Evolutionary conservation across 805 yeast species (phyloP), one percentile per base, ranked within the genome.

Genomic region (Wickerhamiella siamensis): DNA sequence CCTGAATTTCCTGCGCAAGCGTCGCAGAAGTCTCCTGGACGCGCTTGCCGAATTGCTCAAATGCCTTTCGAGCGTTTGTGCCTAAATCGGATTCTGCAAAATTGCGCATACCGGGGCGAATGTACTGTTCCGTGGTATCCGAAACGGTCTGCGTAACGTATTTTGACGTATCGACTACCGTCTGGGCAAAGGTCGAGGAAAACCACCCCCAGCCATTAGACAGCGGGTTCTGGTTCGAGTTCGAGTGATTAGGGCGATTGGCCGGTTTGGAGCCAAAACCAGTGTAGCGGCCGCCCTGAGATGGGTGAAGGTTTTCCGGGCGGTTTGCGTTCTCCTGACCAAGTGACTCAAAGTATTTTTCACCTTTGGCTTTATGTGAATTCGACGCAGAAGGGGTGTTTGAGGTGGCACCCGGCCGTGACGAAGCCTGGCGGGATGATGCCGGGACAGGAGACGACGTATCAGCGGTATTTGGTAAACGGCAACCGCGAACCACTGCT

Each of bases 201-300:
- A 91, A 84, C 48, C 91, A 64, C 20, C 94, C 87, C 95, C 97
- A 91, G 18, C 98, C 97, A 61, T 78, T 83, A 32, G 83, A 61
- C 41, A 91, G 69, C 1, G 96, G 80, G n/a, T 94, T 94, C 40
- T 87, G 51, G 4, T 98, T 97, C 58, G 91, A 97, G 4, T 47
- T 29, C 2, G 53, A 51, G 52, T 83, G 69, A 1, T 70, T 69
- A 8, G 79, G 37, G 56, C 31, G 33, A 38, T 51, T 56, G 9
- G 50, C 45, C 22, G 79, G 74, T 20, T 65, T 68, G 3, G 87
- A 83, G 31, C 97, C 97, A 63, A 88, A 87, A 1, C 97, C 97
- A 47, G 75, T 77, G 58, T 77, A 87, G 57, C 77, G 81, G 39
- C 96, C 97, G 47, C 97, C 97, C 62, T 87, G 84, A 10, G 88